phyloP scores from a whole-genome alignment of 306 rosid species.

The Vigna nakashimae region DNA sequence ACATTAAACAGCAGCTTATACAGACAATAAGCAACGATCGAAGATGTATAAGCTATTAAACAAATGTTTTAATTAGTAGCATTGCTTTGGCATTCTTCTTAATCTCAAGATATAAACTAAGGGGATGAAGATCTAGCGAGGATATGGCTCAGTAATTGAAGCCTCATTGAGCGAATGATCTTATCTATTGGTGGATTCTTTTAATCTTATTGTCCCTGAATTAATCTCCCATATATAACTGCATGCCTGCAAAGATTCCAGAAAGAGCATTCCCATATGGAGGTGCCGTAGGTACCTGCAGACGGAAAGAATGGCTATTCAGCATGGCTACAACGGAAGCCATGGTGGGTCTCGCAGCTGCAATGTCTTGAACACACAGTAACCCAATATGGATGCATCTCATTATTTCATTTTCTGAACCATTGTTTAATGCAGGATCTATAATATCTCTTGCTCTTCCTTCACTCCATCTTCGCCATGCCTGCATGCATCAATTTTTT shows the following conservation, averaged over 20 bases:
- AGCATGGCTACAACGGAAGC: background rate
- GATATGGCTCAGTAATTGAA: constrained; percentile 45
- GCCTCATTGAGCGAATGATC: constrained; percentile 4
- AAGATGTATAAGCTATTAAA: too few relatives aligned
- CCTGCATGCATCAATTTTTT: background rate
- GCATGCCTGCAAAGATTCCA: background rate
- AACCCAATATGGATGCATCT: constrained; percentile 10
- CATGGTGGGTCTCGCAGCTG: background rate
- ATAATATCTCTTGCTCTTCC: background rate
- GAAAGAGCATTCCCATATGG: background rate
- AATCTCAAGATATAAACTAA: too few relatives aligned
- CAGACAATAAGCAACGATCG: too few relatives aligned
- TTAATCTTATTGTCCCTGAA: background rate
- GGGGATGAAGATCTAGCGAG: constrained; percentile 40
- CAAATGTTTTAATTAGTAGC: too few relatives aligned
- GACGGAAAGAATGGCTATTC: background rate
- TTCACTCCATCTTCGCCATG: background rate
- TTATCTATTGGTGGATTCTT: background rate
- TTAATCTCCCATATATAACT: background rate
- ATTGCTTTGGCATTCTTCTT: too few relatives aligned
- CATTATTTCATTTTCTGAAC: background rate
- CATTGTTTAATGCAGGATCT: background rate
- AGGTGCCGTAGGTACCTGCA: background rate
- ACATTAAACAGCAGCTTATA: too few relatives aligned
- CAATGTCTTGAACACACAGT: background rate